phyloP scores from a whole-genome alignment of 176 grass and related monocot species.

The bread wheat (Triticum aestivum) region DNA sequence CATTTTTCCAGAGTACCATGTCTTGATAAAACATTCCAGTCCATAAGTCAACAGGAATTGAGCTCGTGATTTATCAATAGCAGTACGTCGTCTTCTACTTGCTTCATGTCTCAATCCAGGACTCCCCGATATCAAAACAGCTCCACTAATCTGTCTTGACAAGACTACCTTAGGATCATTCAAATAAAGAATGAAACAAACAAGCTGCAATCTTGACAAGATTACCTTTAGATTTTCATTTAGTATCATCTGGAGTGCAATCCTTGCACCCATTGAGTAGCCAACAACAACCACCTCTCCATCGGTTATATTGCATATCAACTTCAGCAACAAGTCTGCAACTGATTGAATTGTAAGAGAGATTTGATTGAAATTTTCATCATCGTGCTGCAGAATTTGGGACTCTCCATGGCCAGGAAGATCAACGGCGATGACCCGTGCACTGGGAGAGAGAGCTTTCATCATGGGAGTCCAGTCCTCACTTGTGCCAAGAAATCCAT shows the following conservation, averaged over 20 bases:
- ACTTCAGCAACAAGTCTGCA: constrained; percentile 64
- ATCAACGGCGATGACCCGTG: constrained; percentile 67
- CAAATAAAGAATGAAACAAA: background rate
- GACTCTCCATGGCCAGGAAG: constrained; percentile 90
- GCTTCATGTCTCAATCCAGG: constrained; percentile 74
- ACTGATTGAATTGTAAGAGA: constrained; percentile 56
- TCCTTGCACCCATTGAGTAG: constrained; percentile 97
- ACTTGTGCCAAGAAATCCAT: constrained; percentile 95
- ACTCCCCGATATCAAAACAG: constrained; percentile 87
- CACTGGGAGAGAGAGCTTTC: constrained; percentile 61
- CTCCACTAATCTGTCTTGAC: constrained; percentile 66
- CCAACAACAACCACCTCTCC: constrained; percentile 68
- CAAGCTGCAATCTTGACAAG: constrained; percentile 18
- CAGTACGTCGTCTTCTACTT: constrained; percentile 50
- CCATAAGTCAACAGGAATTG: constrained; percentile 59
- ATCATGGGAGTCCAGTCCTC: constrained; percentile 84
- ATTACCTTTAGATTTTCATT: constrained; percentile 76
- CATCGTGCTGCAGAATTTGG: constrained; percentile 33
- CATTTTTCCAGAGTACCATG: constrained; percentile 79
- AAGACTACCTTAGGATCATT: constrained; percentile 29
- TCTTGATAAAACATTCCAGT: constrained; percentile 69
- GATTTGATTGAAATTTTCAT: constrained; percentile 36
- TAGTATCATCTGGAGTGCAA: constrained; percentile 83
- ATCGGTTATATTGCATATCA: constrained; percentile 63
- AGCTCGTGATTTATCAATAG: constrained; percentile 80